Conservation (phyloP, 768 basidiomycete species). For the Kwoniella mangroviensis region DNA sequence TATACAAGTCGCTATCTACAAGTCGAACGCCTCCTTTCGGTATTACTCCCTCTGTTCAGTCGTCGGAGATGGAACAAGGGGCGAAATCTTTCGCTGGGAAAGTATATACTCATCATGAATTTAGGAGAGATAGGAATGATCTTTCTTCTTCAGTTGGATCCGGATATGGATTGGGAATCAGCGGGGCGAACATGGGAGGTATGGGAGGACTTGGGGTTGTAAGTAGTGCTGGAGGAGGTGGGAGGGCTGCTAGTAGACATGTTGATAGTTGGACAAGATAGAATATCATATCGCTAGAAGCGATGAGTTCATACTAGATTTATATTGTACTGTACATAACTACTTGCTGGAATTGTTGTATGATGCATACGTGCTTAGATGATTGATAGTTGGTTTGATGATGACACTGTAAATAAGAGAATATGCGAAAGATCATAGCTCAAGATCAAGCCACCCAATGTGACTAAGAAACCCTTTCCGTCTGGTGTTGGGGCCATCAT, state of each 20-base stretch:
- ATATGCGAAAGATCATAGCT: no score
- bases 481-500: no score
- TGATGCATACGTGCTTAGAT: no score
- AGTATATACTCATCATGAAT: slow-evolving; percentile 45
- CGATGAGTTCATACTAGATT: background rate
- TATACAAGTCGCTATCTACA: slow-evolving; percentile 26
- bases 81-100: slow-evolving; percentile 48
- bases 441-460: no score
- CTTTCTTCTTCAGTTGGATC: slow-evolving; percentile 12
- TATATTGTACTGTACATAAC: background rate
- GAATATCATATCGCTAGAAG: background rate
- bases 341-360: background rate
- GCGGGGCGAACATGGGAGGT: slow-evolving; percentile 4
- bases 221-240: slow-evolving; percentile 2
- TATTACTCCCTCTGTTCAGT: slow-evolving; percentile 21
- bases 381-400: no score
- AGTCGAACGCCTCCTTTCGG: slow-evolving; percentile 36
- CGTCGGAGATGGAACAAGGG: slow-evolving; percentile 13
- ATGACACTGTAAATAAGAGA: no score
- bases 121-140: slow-evolving; percentile 26
- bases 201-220: slow-evolving; percentile 9
- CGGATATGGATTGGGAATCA: slow-evolving; percentile 11
- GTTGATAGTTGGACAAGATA: slow-evolving; percentile 36
- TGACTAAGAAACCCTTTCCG: no score
- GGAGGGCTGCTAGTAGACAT: slow-evolving; percentile 45